Conservation (phyloP, 2,329 filamentous ascomycete species). For the Cyphellophora attinorum region DNA sequence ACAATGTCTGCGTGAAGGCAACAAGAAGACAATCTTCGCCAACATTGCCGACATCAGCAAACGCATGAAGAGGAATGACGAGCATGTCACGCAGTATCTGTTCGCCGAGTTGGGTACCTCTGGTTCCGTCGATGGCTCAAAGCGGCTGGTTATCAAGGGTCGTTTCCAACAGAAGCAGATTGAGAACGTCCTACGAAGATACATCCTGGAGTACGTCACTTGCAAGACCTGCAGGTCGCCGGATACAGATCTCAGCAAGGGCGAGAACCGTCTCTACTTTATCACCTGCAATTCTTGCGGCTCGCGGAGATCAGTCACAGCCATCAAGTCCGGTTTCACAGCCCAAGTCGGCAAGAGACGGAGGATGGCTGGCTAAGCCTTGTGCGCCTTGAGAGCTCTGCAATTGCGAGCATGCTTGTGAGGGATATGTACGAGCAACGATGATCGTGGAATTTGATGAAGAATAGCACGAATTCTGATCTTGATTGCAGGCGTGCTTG, state of each 20-base stretch:
- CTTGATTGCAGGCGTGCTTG: too few species aligned
- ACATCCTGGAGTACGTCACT: constrained; percentile 81
- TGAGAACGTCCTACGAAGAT: constrained; percentile 91
- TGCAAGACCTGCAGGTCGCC: constrained; percentile 97
- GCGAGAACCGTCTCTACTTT: constrained; percentile 98
- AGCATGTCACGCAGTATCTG: constrained; percentile 93
- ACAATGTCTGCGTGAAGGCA: constrained; percentile 98
- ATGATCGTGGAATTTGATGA: too few species aligned
- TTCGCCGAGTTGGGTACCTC: constrained; percentile 97
- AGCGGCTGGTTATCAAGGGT: constrained; percentile 95
- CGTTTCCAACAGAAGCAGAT: constrained; percentile 99
- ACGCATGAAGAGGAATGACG: constrained; percentile 97
- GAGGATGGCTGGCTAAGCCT: constrained; percentile 81
- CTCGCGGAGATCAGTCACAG: constrained; percentile 77
- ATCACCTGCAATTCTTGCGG: constrained; percentile 90
- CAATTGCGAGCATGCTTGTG: too few species aligned
- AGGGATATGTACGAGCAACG: too few species aligned
- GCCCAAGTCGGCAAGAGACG: constrained; percentile 98
- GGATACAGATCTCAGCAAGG: constrained; percentile 94
- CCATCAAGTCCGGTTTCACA: constrained; percentile 99
- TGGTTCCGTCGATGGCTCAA: constrained; percentile 86
- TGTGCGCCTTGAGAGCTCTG: too few species aligned
- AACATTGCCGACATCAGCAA: constrained; percentile 99
- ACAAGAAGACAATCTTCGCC: constrained; percentile 99
- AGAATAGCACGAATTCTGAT: too few species aligned